A percentile compares a stretch with the other conserved stretches of the same genome.
Conservation (phyloP, 306 rosid species). For the Sicyos edulis region DNA sequence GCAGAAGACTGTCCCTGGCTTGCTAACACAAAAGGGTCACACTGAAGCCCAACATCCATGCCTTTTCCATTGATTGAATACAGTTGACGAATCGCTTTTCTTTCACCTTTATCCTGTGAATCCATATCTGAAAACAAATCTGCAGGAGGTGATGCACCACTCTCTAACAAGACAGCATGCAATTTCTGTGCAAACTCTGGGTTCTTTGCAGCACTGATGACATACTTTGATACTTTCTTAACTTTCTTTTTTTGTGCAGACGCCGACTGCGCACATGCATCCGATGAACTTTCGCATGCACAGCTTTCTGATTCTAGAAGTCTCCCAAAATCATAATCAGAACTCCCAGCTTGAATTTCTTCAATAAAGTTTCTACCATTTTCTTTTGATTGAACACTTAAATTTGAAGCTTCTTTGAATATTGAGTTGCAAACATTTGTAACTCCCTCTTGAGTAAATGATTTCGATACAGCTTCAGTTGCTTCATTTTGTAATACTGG, state of each 20-base stretch:
- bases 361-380: constrained; percentile 32
- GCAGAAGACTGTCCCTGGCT: constrained; percentile 35
- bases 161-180: constrained; percentile 78
- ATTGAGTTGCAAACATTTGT: constrained; percentile 34
- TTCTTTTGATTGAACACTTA: constrained; percentile 35
- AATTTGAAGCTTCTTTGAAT: constrained; percentile 41
- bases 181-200: constrained; percentile 84
- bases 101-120: constrained; percentile 41
- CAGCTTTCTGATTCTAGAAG: constrained; percentile 30
- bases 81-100: constrained; percentile 26
- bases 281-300: constrained; percentile 44
- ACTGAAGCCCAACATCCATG: constrained; percentile 37
- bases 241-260: constrained; percentile 73
- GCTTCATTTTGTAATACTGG: constrained; percentile 35
- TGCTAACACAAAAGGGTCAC: constrained; percentile 35
- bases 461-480: constrained; percentile 30
- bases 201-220: constrained; percentile 77
- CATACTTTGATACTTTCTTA: constrained; percentile 78
- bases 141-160: constrained; percentile 88
- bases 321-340: constrained; percentile 34
- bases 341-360: constrained; percentile 37
- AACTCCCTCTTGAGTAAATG: constrained; percentile 34
- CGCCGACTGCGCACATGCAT: constrained; percentile 41
- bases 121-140: constrained; percentile 75
- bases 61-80: constrained; percentile 21